phyloP scores from a whole-genome alignment of 805 yeast species.

The Candida boidinii region DNA sequence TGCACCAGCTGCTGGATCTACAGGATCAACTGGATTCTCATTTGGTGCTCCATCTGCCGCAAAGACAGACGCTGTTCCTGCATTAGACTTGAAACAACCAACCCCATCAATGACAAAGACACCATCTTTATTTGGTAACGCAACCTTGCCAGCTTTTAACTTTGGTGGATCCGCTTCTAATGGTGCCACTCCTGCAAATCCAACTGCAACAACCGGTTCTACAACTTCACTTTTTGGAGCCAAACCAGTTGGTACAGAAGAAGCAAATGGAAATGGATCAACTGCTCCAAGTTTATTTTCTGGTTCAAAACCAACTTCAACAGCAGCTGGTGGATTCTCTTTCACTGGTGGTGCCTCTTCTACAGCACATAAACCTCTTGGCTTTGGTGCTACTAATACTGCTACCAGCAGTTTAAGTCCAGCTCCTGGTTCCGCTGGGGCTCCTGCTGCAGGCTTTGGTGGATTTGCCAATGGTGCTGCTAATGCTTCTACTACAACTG shows the following conservation, averaged over 20 bases:
- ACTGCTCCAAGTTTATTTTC: background rate
- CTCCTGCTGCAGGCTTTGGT: background rate
- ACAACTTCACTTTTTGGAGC: background rate
- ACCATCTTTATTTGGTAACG: background rate
- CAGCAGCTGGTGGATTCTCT: background rate
- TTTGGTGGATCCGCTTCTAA: slow-evolving; percentile 1
- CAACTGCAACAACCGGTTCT: background rate
- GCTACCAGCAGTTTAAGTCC: too few relatives aligned
- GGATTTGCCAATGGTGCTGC: too few relatives aligned
- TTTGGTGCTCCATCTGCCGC: slow-evolving; percentile 1
- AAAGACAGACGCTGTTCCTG: background rate
- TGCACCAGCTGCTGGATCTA: slow-evolving; percentile 1
- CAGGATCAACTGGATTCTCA: slow-evolving; percentile 2
- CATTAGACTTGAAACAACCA: too few relatives aligned
- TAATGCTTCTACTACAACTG: background rate
- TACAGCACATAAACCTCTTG: background rate
- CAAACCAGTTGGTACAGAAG: background rate
- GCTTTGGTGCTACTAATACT: background rate
- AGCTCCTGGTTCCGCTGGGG: background rate
- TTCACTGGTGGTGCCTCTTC: too few relatives aligned
- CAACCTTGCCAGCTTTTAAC: slow-evolving; percentile 1
- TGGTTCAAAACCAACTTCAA: too few relatives aligned
- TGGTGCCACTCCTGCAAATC: background rate
- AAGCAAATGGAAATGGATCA: background rate
- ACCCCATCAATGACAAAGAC: background rate